Percentiles rank a stretch among this genome's conserved stretches.
phyloP scores from a whole-genome alignment of 2,329 filamentous ascomycete genomes.

The Alternaria longipes region DNA sequence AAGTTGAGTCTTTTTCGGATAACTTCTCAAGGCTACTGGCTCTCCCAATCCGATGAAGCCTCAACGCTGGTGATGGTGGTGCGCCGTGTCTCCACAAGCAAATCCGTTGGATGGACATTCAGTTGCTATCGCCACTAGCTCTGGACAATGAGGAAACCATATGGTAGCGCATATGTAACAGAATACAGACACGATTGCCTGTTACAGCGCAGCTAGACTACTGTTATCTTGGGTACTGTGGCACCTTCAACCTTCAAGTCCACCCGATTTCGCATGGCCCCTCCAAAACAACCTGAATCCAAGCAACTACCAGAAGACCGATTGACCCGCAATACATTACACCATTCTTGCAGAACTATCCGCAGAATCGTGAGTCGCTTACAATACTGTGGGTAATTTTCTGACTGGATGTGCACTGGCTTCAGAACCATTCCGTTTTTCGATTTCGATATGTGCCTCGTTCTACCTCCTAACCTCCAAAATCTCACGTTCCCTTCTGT shows the following conservation, averaged over 20 bases:
- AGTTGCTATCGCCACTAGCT: background rate
- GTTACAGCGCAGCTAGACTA: background rate
- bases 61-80: background rate
- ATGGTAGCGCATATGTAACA: background rate
- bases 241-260: background rate
- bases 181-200: background rate
- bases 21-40: background rate
- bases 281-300: background rate
- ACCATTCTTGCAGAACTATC: background rate
- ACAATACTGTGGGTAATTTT: background rate
- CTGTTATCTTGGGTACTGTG: background rate
- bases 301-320: background rate
- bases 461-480: background rate
- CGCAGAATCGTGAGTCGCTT: background rate
- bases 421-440: background rate
- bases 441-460: background rate
- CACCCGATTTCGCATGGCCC: background rate
- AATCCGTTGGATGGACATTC: background rate
- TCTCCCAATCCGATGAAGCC: background rate
- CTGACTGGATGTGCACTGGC: background rate
- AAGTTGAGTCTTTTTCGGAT: background rate
- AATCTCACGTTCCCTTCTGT: background rate
- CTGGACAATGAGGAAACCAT: background rate
- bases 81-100: background rate
- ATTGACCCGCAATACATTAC: background rate